Evolutionary conservation across 139 green algal species (phyloP).

Genomic region (Chlamydomonas incerta): DNA sequence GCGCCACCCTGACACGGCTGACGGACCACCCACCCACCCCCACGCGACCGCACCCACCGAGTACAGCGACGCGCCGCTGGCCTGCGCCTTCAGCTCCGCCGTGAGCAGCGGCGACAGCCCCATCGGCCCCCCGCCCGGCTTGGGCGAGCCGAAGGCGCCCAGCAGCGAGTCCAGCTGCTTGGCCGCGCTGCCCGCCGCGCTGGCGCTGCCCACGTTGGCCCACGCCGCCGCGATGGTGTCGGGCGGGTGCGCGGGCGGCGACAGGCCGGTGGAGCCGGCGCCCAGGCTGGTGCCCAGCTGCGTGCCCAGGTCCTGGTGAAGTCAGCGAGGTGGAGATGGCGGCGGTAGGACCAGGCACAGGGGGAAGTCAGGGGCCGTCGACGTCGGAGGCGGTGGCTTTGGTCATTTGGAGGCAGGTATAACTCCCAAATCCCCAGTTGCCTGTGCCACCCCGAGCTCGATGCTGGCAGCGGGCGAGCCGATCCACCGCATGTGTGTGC

Average conservation of each 20-base stretch:
- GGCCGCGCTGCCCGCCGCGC: background rate
- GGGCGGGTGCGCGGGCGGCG: background rate
- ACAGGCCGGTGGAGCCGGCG: background rate
- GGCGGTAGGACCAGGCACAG: too few species aligned
- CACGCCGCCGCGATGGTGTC: conserved; percentile 17
- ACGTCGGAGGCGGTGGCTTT: too few species aligned
- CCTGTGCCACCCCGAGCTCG: too few species aligned
- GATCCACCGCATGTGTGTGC: background rate
- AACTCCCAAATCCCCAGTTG: too few species aligned
- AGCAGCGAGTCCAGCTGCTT: conserved; percentile 12
- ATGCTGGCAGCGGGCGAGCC: background rate
- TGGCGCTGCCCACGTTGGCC: background rate
- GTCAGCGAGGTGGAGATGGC: background rate
- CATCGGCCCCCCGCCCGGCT: background rate
- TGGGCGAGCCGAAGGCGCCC: conserved; percentile 17
- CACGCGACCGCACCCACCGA: background rate
- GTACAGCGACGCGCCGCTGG: background rate
- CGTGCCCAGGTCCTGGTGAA: background rate
- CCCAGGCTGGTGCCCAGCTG: conserved; percentile 20
- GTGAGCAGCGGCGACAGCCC: conserved; percentile 10
- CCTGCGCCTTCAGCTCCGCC: conserved; percentile 29
- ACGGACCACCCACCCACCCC: too few species aligned
- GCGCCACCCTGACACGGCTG: too few species aligned
- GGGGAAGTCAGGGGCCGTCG: too few species aligned
- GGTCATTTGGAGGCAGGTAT: too few species aligned